Conservation (phyloP, 2,329 filamentous ascomycete species). For the Plectosphaerella sp. region DNA sequence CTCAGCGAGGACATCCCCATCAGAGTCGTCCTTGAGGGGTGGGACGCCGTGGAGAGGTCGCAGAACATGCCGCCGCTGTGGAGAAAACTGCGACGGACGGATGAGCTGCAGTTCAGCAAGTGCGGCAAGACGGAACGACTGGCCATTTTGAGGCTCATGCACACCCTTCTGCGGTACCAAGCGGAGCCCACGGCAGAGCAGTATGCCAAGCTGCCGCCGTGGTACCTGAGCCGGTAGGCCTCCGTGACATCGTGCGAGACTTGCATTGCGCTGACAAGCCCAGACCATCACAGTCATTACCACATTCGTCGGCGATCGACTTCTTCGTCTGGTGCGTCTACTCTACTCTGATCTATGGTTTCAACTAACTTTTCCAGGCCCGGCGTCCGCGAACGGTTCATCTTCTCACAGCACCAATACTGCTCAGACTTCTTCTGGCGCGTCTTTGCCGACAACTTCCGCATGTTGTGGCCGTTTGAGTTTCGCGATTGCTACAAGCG, state of each 20-base stretch:
- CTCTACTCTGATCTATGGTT: neutral
- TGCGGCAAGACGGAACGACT: slow-evolving; percentile 16
- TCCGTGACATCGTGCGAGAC: no score
- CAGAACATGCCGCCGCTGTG: slow-evolving; percentile 19
- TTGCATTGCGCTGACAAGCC: neutral
- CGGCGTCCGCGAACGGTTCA: slow-evolving; percentile 20
- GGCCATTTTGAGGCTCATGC: slow-evolving; percentile 18
- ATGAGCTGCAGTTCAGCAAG: slow-evolving; percentile 16
- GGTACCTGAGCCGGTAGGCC: slow-evolving; percentile 19
- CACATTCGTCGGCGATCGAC: slow-evolving; percentile 23
- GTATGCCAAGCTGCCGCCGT: slow-evolving; percentile 15
- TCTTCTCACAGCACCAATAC: slow-evolving; percentile 20
- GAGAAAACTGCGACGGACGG: slow-evolving; percentile 18
- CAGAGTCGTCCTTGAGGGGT: slow-evolving; percentile 19
- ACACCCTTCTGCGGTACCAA: slow-evolving; percentile 19
- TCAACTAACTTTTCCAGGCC: slow-evolving; percentile 13
- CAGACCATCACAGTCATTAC: slow-evolving; percentile 21
- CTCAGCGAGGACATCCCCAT: slow-evolving; percentile 18
- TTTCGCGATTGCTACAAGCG: slow-evolving; percentile 19
- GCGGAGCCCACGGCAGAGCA: slow-evolving; percentile 16
- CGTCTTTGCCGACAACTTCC: slow-evolving; percentile 15
- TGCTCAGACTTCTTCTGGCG: slow-evolving; percentile 24
- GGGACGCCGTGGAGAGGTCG: slow-evolving; percentile 18
- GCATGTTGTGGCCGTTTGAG: slow-evolving; percentile 15
- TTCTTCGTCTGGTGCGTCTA: slow-evolving; percentile 22